Evolutionary conservation across 1,139 yeast species (phyloP), one percentile per base, ranked within the genome.

Genomic region (Lodderomyces metapsilosis): DNA sequence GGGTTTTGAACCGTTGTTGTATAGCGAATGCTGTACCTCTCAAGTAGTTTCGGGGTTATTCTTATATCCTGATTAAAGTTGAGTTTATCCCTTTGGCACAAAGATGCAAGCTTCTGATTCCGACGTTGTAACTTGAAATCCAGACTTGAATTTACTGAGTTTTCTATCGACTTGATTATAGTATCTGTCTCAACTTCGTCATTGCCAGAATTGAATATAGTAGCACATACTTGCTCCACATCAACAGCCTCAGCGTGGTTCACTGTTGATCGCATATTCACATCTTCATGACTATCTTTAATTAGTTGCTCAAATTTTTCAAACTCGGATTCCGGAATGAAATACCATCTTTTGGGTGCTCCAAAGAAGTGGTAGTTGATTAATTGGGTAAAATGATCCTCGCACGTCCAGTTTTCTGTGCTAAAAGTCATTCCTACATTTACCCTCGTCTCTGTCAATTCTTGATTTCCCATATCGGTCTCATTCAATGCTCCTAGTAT

Each of bases 271-370:
- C 11, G 3, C 2, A 7, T 27, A 27, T 52, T 56, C 1, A 58
- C 45, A 27, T 61, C 60, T n/a, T n/a, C n/a, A n/a, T n/a, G n/a
- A n/a, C n/a, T n/a, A n/a, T n/a, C n/a, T 25, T 35, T 37, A 1
- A 66, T 18, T 18, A 82, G 61, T 1, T 52, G 49, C 54, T 88
- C 95, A 56, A 83, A 87, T 46, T 74, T 75, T 7, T 67, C 77
- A 39, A 82, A 79, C 42, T 80, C 81, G 48, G 68, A 68, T n/a
- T 86, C 88, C 0, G 92, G 84, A 15, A 89, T 76, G 35, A 88
- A 80, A 52, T 84, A 87, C 95, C 95, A 86, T n/a, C 83, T 65
- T 54, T 81, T 83, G 20, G 76, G 64, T 4, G 82, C 83, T 7
- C 95, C 95, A 41, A 76, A 61, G 51, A 84, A 86, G 47, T 81